Percentiles rank a stretch among this genome's conserved stretches.
Conservation (phyloP, 106 monocot genomes). For the Allium cepa region DNA sequence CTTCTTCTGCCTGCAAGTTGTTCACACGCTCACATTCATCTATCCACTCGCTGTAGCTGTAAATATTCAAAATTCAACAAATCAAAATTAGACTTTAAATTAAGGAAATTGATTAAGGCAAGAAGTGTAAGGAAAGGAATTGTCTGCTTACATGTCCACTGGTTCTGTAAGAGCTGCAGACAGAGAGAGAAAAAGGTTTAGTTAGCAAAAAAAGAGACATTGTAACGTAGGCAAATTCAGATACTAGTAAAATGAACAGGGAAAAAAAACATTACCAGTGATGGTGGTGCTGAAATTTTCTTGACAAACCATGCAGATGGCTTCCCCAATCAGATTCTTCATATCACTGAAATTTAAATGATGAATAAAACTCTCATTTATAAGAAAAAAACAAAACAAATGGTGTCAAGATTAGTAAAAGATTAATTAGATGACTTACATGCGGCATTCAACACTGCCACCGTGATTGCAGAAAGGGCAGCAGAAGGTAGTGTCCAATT, state of each 20-base stretch:
- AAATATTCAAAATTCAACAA: too few species aligned
- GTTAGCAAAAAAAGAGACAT: background rate
- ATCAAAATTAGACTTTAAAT: too few species aligned
- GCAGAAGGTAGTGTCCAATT: slow-evolving; percentile 81
- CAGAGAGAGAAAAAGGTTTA: background rate
- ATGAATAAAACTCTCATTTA: background rate
- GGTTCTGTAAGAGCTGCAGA: slow-evolving; percentile 53
- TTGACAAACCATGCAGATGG: slow-evolving; percentile 73
- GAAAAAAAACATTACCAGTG: slow-evolving; percentile 34
- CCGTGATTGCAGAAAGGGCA: slow-evolving; percentile 98
- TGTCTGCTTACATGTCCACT: slow-evolving; percentile 52
- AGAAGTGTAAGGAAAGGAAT: too few species aligned
- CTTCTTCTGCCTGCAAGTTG: slow-evolving; percentile 39
- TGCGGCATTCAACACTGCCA: slow-evolving; percentile 87
- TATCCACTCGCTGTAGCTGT: slow-evolving; percentile 82
- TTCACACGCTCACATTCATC: slow-evolving; percentile 75
- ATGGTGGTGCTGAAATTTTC: slow-evolving; percentile 84
- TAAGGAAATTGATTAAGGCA: too few species aligned
- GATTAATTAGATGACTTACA: slow-evolving; percentile 26
- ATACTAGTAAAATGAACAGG: background rate
- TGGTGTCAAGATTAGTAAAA: background rate
- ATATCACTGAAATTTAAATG: slow-evolving; percentile 52
- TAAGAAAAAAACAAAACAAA: background rate
- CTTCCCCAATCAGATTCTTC: slow-evolving; percentile 93
- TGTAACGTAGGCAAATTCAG: background rate